A percentile compares a stretch with the other conserved stretches of the same genome.
phyloP scores from a whole-genome alignment of 352 stramenopile species.

The Phytophthora melonis region DNA sequence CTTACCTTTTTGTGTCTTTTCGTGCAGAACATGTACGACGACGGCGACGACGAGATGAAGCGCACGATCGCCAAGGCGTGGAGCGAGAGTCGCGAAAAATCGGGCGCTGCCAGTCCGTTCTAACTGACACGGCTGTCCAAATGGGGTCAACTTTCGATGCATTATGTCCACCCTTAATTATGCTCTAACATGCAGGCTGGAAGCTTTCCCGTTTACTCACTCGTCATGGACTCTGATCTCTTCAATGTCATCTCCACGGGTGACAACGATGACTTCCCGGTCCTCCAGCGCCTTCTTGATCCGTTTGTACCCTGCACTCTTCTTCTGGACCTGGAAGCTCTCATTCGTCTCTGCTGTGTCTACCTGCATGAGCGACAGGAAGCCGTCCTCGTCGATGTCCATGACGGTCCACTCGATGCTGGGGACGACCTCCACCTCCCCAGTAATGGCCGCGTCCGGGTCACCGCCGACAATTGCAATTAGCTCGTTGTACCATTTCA shows the following conservation, averaged over 20 bases:
- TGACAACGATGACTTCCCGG: constrained; percentile 63
- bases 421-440: constrained; percentile 16
- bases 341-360: constrained; percentile 76
- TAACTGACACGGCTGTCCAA: constrained; percentile 15
- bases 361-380: constrained; percentile 73
- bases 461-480: constrained; percentile 64
- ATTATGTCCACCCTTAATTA: constrained; percentile 31
- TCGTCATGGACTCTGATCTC: constrained; percentile 51
- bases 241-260: constrained; percentile 58
- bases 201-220: constrained; percentile 21
- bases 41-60: constrained; percentile 92
- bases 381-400: constrained; percentile 79
- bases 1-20: not conserved
- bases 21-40: constrained; percentile 88
- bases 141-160: constrained; percentile 16
- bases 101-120: constrained; percentile 37
- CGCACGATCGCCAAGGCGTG: constrained; percentile 91
- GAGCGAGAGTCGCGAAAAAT: constrained; percentile 85
- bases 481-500: constrained; percentile 90
- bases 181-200: constrained; percentile 39
- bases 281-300: constrained; percentile 75
- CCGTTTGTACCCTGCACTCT: constrained; percentile 72
- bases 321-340: constrained; percentile 74
- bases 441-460: constrained; percentile 40
- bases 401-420: constrained; percentile 71